Base-by-base conservation (phyloP, 257 asterid species). In the Knoxia roxburghii region DNA sequence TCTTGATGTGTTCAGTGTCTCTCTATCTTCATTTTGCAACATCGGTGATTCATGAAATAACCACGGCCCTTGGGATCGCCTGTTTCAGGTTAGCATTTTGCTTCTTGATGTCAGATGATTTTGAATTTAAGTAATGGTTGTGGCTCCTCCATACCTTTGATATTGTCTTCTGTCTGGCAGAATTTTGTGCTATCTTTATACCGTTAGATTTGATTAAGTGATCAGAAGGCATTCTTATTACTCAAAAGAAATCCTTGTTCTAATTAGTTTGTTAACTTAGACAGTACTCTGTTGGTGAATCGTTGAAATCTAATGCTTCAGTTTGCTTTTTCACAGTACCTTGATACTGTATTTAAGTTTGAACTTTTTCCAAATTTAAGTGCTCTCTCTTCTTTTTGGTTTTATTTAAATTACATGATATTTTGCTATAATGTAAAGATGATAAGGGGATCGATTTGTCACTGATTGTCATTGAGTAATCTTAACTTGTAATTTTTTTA, bases 21-120 rank as follows among this genome's bases (percentile, higher is more conserved):
- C 95, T 94, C 57, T 90, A 94, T 76, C 73, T 84, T 79, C 97
- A 94, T 73, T 88, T 94, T 58, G 97, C 90, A 13, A 85, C 96
- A 30, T 88, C 99, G 61, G 96, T 94, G 69, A 60, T 87, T 78
- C 93, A 90, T 6, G 99, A 94, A 79, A 90, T 94, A 61, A 94
- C 97, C 18, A 72, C 97, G 43, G 99, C 97, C 33, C 82, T 93
- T 10, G 97, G 98, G 66, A 94, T 94, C 65, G 79, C 69, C 73
- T 94, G 99, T 82, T 94, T 94, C 91, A 88, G 99, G 99, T 94
- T 69, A 80, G 84, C 58, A 72, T 57, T 43, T 41, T 54, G 15
- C 39, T 67, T 55, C 39, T 26, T 71, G 48, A 20, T 54, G 53
- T 32, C 29, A 56, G 23, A 53, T 63, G 61, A 70, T 17, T 14